Evolutionary conservation across 2,329 filamentous ascomycete genomes (phyloP), one percentile per base, ranked within the genome.

Genomic region (Apiospora aurea): DNA sequence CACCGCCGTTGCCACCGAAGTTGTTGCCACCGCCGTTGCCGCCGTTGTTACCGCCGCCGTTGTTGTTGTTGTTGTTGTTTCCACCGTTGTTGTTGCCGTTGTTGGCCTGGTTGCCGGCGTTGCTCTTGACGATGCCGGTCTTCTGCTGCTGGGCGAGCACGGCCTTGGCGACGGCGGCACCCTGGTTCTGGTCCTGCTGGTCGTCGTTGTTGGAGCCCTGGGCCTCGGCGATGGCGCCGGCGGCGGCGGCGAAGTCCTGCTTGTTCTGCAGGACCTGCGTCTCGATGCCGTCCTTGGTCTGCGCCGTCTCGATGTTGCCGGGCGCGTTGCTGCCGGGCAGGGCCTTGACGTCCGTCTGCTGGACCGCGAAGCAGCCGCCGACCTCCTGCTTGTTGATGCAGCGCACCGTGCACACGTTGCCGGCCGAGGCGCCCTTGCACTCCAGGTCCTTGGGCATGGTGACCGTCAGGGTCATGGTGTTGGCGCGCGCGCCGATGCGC

Each of bases 231-330:
- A 84, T 85, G 8, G 80, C 83, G 0, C 78, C 77, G 18, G 82
- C 77, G 26, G 83, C 83, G 29, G 78, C 82, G 24, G 81, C 77
- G 57, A 84, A 75, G 75, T 86, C 83, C 34, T 80, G 77, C 34
- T 82, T 74, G 75, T 86, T 84, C 72, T 84, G 80, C 71, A 80
- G 75, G 68, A 85, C 79, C 77, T 86, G 83, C 11, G 77, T 76
- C 1, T 77, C 75, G 72, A 85, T 80, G 46, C 74, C 81, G 24
- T 80, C 76, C 18, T 83, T 79, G 1, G 79, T 80, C 73, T 83
- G 81, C 18, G 80, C 78, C 7, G 84, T 84, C 10, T 75, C 70
- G 75, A 86, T 82, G 64, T 72, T 77, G 41, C 74, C 72, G 26
- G 80, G 75, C 13, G 72, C 73, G 75, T 81, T 82, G 16, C 71